A percentile compares a stretch with the other conserved stretches of the same genome.
phyloP scores from a whole-genome alignment of 2,329 filamentous ascomycete species.

The Sporothrix protearum region DNA sequence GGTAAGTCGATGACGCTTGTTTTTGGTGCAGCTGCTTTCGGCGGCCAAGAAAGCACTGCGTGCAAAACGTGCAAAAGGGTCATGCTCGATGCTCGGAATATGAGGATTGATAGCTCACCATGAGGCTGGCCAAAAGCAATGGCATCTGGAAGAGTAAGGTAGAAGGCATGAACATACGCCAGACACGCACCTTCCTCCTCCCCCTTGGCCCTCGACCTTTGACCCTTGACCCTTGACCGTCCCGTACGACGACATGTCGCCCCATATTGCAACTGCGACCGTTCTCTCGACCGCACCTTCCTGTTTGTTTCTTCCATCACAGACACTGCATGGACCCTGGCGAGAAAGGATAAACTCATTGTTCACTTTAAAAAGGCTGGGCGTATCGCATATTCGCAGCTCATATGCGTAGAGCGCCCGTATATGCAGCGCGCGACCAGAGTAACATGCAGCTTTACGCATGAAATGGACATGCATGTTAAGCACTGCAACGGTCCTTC shows the following conservation, averaged over 20 bases:
- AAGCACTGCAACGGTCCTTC: background rate
- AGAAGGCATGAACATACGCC: background rate
- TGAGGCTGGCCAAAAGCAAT: background rate
- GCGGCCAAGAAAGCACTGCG: background rate
- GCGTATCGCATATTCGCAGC: background rate
- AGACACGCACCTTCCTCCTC: background rate
- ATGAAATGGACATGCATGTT: background rate
- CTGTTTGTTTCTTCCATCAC: background rate
- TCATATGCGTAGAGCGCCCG: background rate
- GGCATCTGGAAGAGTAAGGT: background rate
- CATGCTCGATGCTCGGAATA: too few species aligned
- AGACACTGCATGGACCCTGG: background rate
- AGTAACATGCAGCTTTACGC: background rate
- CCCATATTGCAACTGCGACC: background rate
- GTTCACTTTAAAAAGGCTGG: background rate
- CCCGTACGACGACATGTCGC: background rate
- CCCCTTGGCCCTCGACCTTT: too few species aligned
- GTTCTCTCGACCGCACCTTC: conserved; percentile 11
- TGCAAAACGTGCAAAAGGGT: too few species aligned
- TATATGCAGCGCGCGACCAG: background rate
- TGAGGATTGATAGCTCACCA: background rate
- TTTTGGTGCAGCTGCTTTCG: too few species aligned
- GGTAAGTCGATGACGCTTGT: too few species aligned
- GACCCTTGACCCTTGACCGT: background rate
- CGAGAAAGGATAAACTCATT: background rate